These are phyloP conservation scores for Acanthamoeba sp. DNA, from an alignment of 208 protist species.

Conservation along the genomic window DNA sequence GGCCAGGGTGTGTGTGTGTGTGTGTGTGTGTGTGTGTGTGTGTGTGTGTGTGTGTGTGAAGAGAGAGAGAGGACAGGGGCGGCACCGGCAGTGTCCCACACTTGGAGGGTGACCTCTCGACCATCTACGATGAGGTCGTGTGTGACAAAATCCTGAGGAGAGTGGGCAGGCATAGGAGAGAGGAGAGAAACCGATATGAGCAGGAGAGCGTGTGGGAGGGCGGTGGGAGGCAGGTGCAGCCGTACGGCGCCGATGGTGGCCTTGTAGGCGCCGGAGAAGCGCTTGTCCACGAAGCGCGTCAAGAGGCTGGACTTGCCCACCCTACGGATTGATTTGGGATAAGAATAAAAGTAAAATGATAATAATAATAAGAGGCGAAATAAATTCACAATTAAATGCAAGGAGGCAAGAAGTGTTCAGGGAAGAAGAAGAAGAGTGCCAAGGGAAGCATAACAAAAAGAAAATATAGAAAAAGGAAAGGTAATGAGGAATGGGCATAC, in stretches of 20 bases:
- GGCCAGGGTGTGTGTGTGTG: too few species aligned
- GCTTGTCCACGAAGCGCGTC: slow-evolving; percentile 70
- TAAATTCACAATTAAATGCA: not conserved
- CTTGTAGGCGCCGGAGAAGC: slow-evolving; percentile 35
- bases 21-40: not conserved
- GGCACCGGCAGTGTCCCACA: slow-evolving; percentile 60
- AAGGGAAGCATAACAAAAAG: too few species aligned
- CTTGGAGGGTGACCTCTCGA: slow-evolving; percentile 67
- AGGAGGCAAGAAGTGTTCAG: too few species aligned
- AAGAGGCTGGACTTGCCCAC: slow-evolving; percentile 76
- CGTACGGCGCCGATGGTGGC: slow-evolving; percentile 81
- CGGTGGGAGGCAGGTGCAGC: too few species aligned
- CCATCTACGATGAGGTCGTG: slow-evolving; percentile 13
- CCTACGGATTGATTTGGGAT: not conserved
- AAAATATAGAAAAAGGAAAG: not conserved
- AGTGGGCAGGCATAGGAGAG: not conserved
- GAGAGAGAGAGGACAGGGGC: not conserved
- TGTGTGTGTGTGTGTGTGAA: too few species aligned
- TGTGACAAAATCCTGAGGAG: slow-evolving; percentile 5
- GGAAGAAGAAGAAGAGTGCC: too few species aligned
- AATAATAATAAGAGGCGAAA: not conserved
- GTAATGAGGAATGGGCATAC: not conserved
- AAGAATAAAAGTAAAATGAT: not conserved
- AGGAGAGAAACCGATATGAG: not conserved
- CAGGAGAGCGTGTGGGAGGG: not conserved